Base-by-base conservation (phyloP, 2,329 filamentous ascomycete species). In the Pseudopithomyces chartarum region DNA sequence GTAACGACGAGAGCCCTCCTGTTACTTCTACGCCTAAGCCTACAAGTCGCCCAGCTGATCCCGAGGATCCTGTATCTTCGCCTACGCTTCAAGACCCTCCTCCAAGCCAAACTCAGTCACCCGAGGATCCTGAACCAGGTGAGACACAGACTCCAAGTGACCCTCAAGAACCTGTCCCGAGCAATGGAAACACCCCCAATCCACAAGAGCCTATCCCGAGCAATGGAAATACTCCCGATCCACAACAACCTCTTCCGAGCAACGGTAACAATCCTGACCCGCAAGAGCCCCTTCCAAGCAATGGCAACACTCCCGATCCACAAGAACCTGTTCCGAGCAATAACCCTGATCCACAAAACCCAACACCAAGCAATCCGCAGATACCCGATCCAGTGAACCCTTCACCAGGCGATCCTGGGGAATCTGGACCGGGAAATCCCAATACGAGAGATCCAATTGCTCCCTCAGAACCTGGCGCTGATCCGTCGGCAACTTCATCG, bases 61-160 rank as follows among this genome's bases (percentile, higher is more conserved):
- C 46, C 29, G 32, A 55, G 20, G 42, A 53, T 39, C 45, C 53
- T 19, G 6, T 34, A 8, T n/a, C 50, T 20, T 52, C 50, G 22
- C n/a, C 39, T 22, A n/a, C 17, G 38, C 26, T 26, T 17, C 26
- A 46, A 26, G 23, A 33, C 26, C 43, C 43, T 17, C n/a, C 43
- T 46, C 15, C 43, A n/a, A 46, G 43, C 23, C 6, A 15, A 36
- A 36, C 22, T n/a, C 42, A 44, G 22, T 11, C 42, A 26, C 40
- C 50, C 8, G 23, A 48, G 3, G 17, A 42, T 22, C 39, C 17
- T 20, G 19, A 15, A 11, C 13, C 39, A 17, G 19, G 39, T 17
- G 17, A 17, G 3, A 17, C 39, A 17, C 19, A 17, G 39, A 20
- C 39, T 13, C 43, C 22, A n/a, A 26, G 12, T 15, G 46, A 38